Evolutionary conservation across 208 protist species (phyloP).

Genomic region (Crithidia expoeki): DNA sequence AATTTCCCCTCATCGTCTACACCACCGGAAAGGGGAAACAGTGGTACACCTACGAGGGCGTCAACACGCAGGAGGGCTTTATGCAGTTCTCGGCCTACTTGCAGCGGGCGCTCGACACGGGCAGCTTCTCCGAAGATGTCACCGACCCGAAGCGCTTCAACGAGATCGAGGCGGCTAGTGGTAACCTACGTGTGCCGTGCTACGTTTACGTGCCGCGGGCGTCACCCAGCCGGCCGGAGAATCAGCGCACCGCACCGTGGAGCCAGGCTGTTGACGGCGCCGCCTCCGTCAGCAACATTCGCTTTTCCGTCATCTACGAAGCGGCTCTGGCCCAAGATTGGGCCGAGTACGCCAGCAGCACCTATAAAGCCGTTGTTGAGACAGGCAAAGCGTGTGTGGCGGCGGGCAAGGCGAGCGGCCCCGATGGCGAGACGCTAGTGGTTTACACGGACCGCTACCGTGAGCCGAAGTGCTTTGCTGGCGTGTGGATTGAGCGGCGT

Average conservation of each 20-base stretch:
- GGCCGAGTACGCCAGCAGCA: conserved; percentile 26
- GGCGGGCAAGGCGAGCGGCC: conserved; percentile 44
- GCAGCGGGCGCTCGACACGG: conserved; percentile 43
- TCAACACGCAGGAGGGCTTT: conserved; percentile 55
- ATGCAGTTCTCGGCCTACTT: conserved; percentile 63
- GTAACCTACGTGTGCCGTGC: conserved; percentile 60
- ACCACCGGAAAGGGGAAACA: conserved; percentile 62
- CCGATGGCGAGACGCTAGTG: conserved; percentile 69
- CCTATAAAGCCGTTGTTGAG: conserved; percentile 52
- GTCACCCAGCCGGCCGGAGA: conserved; percentile 32
- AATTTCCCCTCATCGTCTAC: conserved; percentile 82
- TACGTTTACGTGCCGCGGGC: conserved; percentile 65
- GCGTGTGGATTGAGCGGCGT: conserved; percentile 56
- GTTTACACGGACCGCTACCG: conserved; percentile 64
- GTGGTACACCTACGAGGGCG: conserved; percentile 65
- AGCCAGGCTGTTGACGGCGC: conserved; percentile 59
- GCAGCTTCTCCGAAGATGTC: conserved; percentile 71
- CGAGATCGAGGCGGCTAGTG: conserved; percentile 37
- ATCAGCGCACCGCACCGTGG: conserved; percentile 46
- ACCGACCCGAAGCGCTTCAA: conserved; percentile 46
- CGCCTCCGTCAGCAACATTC: conserved; percentile 68
- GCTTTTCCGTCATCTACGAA: conserved; percentile 75
- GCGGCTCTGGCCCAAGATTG: conserved; percentile 40
- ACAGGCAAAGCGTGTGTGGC: conserved; percentile 46
- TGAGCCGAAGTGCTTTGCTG: conserved; percentile 68